These are phyloP conservation scores for Pseudozyma tsukubaensis DNA, from an alignment of 1,284 basidiomycete genomes.

Conservation along the genomic window DNA sequence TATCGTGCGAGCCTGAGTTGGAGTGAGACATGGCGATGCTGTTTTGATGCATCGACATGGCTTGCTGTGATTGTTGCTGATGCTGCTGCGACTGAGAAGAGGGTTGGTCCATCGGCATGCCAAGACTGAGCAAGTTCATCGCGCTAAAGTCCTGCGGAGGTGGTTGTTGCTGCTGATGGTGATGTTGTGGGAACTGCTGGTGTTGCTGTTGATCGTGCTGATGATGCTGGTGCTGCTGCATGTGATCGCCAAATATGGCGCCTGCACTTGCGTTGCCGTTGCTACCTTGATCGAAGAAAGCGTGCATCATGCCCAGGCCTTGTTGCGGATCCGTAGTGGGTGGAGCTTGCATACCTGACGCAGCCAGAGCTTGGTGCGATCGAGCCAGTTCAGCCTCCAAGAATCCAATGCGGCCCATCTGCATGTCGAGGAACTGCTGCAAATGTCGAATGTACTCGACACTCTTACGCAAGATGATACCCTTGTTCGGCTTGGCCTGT, in stretches of 20 bases:
- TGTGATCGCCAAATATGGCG: conserved; percentile 16
- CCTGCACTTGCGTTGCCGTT: conserved; percentile 4
- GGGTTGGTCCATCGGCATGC: conserved; percentile 36
- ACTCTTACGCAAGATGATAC: conserved; percentile 66
- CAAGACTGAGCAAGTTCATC: conserved; percentile 46
- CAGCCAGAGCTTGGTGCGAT: conserved; percentile 40
- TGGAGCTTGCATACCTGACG: conserved; percentile 48
- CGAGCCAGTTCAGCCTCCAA: conserved; percentile 57
- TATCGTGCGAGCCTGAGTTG: conserved; percentile 20
- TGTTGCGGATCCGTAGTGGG: conserved; percentile 46
- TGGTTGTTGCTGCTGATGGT: conserved; percentile 27
- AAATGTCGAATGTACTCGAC: conserved; percentile 67
- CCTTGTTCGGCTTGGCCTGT: conserved; percentile 67
- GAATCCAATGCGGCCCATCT: conserved; percentile 58
- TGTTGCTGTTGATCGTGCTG: conserved; percentile 17
- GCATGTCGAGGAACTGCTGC: conserved; percentile 65
- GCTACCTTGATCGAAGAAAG: conserved; percentile 35
- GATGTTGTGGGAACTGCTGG: conserved; percentile 11
- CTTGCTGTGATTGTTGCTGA: conserved; percentile 6
- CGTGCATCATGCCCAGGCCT: conserved; percentile 49
- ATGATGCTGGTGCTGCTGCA: conserved; percentile 29
- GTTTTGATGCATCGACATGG: conserved; percentile 28
- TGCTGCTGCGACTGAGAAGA: conserved; percentile 6
- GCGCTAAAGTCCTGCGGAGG: conserved; percentile 41
- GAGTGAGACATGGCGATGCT: conserved; percentile 22